Evolutionary conservation across 208 protist genomes (phyloP), one percentile per base, ranked within the genome.

Genomic region (Balamuthia mandrillaris): DNA sequence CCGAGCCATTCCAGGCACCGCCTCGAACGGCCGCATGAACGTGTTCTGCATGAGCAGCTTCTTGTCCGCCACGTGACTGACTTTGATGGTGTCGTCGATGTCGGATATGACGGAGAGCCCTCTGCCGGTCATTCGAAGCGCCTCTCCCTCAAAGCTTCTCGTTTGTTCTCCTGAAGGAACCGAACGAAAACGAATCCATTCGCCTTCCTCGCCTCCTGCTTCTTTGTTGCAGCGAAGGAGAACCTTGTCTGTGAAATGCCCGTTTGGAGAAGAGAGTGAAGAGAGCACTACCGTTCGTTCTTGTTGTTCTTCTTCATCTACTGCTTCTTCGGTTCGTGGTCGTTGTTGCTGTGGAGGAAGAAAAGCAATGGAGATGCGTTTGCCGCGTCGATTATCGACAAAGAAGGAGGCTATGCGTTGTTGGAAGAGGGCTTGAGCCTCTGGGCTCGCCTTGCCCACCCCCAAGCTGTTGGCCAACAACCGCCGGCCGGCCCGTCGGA

Each of bases 1-100:
- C 3, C 66, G 75, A 14, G 75, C 75, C 75, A 83, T 83, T 35
- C 75, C 75, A 1, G 75, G 75, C 1, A 83, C 29, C 0, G 75
- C 54, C 14, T 54, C 52, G 41, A 83, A 54, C 6, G 16, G 18
- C 56, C 66, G 61, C 14, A 83, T 39, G 75, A 83, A 83, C 10
- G 75, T 68, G 21, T 83, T 68, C 18, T 56, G 35, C 9, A 83
- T 54, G 12, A 83, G 75, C 75, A 68, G 61, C 12, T 54, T 16
- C 75, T 83, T 83, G 37, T 83, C 75, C 31, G 52, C 61, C 35
- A 83, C 75, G 52, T 68, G 61, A 29, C 54, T 68, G 75, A 83
- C 66, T 12, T 54, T 49, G 33, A 83, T 83, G n/a, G 75, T 83
- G 35, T 83, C 75, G 39, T 83, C 75, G 21, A 83, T 83, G 33